These are phyloP conservation scores for Kwoniella dejecticola DNA, from an alignment of 768 basidiomycete species.

Conservation along the genomic window DNA sequence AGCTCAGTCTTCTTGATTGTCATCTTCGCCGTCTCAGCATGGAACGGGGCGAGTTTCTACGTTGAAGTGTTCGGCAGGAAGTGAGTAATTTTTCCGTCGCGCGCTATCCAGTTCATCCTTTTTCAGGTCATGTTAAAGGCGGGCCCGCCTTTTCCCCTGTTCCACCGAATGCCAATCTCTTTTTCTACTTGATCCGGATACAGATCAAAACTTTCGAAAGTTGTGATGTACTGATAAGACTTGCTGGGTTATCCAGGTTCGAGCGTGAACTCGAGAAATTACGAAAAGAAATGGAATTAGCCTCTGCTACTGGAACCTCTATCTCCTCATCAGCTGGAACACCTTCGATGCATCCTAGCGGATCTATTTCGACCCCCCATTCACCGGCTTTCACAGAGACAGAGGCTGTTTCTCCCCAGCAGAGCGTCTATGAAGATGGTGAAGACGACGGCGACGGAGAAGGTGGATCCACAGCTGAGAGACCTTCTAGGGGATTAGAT, in stretches of 20 bases:
- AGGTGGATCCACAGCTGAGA: neutral
- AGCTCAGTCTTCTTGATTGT: slow-evolving; percentile 74
- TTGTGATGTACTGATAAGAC: no score
- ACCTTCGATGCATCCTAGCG: slow-evolving; percentile 2
- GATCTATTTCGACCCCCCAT: slow-evolving; percentile 24
- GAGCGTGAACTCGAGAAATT: slow-evolving; percentile 88
- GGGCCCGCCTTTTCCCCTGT: no score
- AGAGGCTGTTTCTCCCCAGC: neutral
- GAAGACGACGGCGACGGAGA: slow-evolving; percentile 4
- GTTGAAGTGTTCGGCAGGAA: slow-evolving; percentile 96
- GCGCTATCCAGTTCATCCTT: no score
- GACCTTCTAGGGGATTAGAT: slow-evolving; percentile 21
- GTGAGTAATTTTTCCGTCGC: no score
- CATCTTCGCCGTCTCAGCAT: slow-evolving; percentile 83
- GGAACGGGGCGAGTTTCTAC: slow-evolving; percentile 88
- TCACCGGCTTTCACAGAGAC: slow-evolving; percentile 18
- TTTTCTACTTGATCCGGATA: no score
- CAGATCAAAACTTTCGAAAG: no score
- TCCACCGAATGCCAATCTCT: no score
- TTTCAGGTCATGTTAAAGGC: neutral
- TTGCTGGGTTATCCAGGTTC: no score
- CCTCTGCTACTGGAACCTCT: slow-evolving; percentile 39
- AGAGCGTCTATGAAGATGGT: neutral
- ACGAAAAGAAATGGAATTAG: slow-evolving; percentile 82
- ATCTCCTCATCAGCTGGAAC: slow-evolving; percentile 19